Conservation (phyloP, 768 basidiomycete genomes). For the Amanita phalloides region DNA sequence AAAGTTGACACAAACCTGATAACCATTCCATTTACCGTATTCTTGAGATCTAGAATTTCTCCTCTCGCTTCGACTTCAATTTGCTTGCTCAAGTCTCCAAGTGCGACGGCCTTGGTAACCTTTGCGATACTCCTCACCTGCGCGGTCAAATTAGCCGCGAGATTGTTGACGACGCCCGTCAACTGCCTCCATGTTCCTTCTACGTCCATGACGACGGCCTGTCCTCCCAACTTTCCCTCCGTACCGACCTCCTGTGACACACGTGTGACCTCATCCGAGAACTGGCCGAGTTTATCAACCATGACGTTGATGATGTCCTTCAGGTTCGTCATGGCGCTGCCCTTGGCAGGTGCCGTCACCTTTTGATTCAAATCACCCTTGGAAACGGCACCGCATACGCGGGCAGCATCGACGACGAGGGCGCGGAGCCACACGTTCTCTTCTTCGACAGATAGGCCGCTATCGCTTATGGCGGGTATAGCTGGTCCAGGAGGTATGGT, state of each 20-base stretch:
- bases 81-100: conserved; percentile 81
- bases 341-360: conserved; percentile 70
- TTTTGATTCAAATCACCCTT: conserved; percentile 68
- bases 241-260: conserved; percentile 80
- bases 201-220: conserved; percentile 78
- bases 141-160: conserved; percentile 69
- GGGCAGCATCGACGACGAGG: conserved; percentile 74
- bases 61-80: conserved; percentile 89
- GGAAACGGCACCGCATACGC: conserved; percentile 75
- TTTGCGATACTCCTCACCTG: conserved; percentile 83
- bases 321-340: conserved; percentile 71
- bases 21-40: conserved; percentile 53
- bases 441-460: conserved; percentile 2
- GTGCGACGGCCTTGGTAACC: conserved; percentile 90
- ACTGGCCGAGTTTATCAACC: conserved; percentile 64
- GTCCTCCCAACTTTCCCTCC: conserved; percentile 77
- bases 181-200: conserved; percentile 87
- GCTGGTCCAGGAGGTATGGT: background rate
- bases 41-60: conserved; percentile 79
- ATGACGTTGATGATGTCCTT: conserved; percentile 72
- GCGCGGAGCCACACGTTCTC: conserved; percentile 74
- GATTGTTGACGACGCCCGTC: conserved; percentile 74
- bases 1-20: conserved; percentile 17
- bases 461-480: conserved; percentile 1
- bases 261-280: conserved; percentile 86